Conservation (phyloP, 106 monocot genomes). For the Hemerocallis citrina region DNA sequence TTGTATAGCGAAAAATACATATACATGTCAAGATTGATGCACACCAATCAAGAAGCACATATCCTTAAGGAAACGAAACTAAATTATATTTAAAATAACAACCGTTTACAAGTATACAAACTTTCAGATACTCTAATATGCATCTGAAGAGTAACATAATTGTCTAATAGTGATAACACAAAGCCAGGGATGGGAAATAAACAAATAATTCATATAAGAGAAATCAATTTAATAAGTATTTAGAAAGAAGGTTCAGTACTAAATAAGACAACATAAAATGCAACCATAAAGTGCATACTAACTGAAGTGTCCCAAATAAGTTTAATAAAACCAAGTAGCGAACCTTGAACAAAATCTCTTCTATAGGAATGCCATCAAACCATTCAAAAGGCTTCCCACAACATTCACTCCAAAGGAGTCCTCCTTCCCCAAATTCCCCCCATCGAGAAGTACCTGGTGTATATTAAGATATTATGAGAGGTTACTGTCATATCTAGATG, state of each 20-base stretch:
- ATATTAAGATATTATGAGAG: background rate
- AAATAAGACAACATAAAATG: background rate
- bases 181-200: background rate
- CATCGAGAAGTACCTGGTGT: conserved; percentile 77
- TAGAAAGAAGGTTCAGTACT: background rate
- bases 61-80: background rate
- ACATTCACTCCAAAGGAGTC: conserved; percentile 96
- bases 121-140: no score
- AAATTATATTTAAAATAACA: background rate
- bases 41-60: background rate
- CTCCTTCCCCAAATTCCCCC: conserved; percentile 97
- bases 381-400: conserved; percentile 81
- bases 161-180: no score
- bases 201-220: background rate
- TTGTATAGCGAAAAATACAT: background rate
- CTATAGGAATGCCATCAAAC: conserved; percentile 76
- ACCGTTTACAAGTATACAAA: background rate
- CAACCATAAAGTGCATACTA: background rate
- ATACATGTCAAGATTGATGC: background rate
- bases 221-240: background rate
- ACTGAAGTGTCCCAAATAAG: background rate
- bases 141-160: no score
- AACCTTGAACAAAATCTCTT: conserved; percentile 83
- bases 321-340: background rate
- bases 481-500: background rate